Evolutionary conservation across 139 green algal species (phyloP).

Genomic region (Coelastrella sp.): DNA sequence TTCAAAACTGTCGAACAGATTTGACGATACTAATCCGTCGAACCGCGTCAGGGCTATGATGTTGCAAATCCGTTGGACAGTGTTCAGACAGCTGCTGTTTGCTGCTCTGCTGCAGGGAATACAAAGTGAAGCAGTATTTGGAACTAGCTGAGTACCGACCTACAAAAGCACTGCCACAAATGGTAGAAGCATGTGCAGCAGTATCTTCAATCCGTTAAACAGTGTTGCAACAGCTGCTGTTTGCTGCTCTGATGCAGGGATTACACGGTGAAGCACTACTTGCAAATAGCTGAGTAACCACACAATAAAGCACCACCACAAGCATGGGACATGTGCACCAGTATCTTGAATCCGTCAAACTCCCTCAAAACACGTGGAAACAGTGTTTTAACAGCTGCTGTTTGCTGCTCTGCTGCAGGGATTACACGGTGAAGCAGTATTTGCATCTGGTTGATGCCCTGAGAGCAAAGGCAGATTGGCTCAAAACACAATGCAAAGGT

Average conservation of each 20-base stretch:
- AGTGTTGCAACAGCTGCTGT: too few relatives aligned
- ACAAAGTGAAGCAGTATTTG: constrained; percentile 57
- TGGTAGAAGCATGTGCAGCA: too few relatives aligned
- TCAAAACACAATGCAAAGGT: neutral
- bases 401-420: constrained; percentile 1
- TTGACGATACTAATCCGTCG: neutral
- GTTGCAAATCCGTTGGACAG: neutral
- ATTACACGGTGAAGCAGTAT: constrained; percentile 63
- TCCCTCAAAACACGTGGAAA: neutral
- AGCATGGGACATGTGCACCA: too few relatives aligned
- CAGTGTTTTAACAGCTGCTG: neutral
- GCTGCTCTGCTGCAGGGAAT: constrained; percentile 44
- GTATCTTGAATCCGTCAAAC: neutral
- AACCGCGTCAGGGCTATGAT: neutral
- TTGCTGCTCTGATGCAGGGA: too few relatives aligned
- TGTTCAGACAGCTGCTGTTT: neutral
- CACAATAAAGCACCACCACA: too few relatives aligned
- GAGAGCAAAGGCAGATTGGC: constrained; percentile 43
- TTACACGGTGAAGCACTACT: too few relatives aligned
- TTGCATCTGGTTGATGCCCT: constrained; percentile 49
- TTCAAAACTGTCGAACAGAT: too few relatives aligned
- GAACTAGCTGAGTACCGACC: constrained; percentile 1
- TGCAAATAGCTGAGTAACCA: too few relatives aligned
- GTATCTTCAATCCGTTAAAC: too few relatives aligned
- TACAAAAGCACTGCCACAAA: too few relatives aligned